A percentile compares a stretch with the other conserved stretches of the same genome.
phyloP scores from a whole-genome alignment of 345 rosid species.

The Angophora floribunda region DNA sequence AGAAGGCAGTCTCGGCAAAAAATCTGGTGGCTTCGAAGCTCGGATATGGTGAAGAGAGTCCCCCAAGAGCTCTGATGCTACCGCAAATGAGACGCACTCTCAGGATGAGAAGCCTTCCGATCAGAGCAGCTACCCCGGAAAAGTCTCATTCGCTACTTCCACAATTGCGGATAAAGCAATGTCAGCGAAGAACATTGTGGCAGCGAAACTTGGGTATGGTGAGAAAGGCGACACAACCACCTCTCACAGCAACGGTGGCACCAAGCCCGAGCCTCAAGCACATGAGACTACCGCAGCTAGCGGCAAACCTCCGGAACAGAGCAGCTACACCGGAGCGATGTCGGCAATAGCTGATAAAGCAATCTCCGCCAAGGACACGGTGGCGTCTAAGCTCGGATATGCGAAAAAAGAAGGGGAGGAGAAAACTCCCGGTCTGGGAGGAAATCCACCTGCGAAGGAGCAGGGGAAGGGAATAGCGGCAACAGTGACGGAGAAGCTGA shows the following conservation, averaged over 20 bases:
- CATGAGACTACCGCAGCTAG: not conserved
- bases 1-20: constrained; percentile 2
- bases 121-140: constrained; percentile 25
- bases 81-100: not conserved
- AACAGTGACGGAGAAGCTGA: constrained; percentile 29
- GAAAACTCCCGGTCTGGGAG: not conserved
- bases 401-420: not conserved
- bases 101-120: not conserved
- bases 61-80: not conserved
- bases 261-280: not conserved
- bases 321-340: constrained; percentile 8
- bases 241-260: not conserved
- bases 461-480: constrained; percentile 39
- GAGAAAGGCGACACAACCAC: not conserved
- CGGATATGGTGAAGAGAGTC: not conserved
- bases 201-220: constrained; percentile 50
- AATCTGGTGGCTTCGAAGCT: constrained; percentile 12
- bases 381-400: not conserved
- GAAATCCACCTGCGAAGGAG: constrained; percentile 5
- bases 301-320: constrained; percentile 2
- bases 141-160: constrained; percentile 33
- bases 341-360: not conserved
- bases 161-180: constrained; percentile 32
- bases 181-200: constrained; percentile 35
- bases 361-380: not conserved